Evolutionary conservation across 768 basidiomycete species (phyloP).

Genomic region (Pleurotus tuoliensis): DNA sequence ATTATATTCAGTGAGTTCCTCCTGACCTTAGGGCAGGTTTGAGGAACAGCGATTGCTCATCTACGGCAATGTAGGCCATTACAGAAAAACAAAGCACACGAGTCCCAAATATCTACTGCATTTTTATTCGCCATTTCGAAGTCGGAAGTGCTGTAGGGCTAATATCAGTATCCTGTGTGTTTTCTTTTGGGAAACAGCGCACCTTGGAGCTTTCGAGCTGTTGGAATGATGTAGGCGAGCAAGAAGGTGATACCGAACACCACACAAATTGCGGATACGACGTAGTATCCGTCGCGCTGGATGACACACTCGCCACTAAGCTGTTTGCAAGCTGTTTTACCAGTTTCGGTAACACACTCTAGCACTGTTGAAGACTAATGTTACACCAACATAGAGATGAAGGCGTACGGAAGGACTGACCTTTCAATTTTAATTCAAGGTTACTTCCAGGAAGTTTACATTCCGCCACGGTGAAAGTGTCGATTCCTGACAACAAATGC

Average conservation of each 20-base stretch:
- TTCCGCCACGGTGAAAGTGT: constrained; percentile 79
- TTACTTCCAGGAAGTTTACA: constrained; percentile 69
- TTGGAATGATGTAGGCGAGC: constrained; percentile 76
- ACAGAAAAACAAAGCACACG: too few relatives aligned
- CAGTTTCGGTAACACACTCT: constrained; percentile 92
- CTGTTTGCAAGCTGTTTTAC: constrained; percentile 72
- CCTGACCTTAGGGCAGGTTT: constrained; percentile 38
- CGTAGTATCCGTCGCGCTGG: constrained; percentile 90
- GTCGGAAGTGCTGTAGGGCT: constrained; percentile 53
- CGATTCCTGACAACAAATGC: constrained; percentile 58
- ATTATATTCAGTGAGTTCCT: constrained; percentile 21
- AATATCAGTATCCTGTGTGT: not conserved
- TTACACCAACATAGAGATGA: too few relatives aligned
- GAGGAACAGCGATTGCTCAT: not conserved
- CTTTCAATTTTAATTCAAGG: constrained; percentile 48
- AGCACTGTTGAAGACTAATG: constrained; percentile 38
- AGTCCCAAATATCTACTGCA: constrained; percentile 24
- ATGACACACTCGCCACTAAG: constrained; percentile 79
- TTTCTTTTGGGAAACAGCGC: constrained; percentile 20
- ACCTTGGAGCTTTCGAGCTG: constrained; percentile 85
- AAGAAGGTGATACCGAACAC: constrained; percentile 71
- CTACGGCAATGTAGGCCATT: too few relatives aligned
- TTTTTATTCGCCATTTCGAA: constrained; percentile 68
- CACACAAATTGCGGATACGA: constrained; percentile 77
- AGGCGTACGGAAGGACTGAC: constrained; percentile 28